phyloP scores from a whole-genome alignment of 2,329 filamentous ascomycete genomes.

The Fonsecaea pugnacius region DNA sequence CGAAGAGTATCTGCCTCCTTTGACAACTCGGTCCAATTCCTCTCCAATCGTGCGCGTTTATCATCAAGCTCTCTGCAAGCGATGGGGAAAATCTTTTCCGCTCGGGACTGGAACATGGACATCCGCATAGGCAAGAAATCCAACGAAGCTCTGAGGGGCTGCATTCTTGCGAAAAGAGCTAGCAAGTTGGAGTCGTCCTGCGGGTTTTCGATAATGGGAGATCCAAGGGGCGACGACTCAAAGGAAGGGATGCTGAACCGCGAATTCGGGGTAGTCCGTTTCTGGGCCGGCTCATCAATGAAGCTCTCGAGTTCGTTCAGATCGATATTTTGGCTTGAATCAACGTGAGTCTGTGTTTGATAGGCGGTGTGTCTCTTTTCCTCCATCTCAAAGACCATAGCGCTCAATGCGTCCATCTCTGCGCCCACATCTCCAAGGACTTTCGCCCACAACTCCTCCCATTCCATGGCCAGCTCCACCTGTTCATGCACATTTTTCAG shows the following conservation, averaged over 20 bases:
- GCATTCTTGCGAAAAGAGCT: conserved; percentile 91
- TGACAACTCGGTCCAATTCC: conserved; percentile 85
- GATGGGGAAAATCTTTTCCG: conserved; percentile 78
- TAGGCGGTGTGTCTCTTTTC: conserved; percentile 83
- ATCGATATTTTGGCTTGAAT: conserved; percentile 66
- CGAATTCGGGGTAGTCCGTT: conserved; percentile 55
- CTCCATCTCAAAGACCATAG: conserved; percentile 96
- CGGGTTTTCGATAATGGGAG: conserved; percentile 51
- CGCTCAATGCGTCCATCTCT: conserved; percentile 78
- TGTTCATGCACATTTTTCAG: conserved; percentile 82
- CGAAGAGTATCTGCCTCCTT: conserved; percentile 86
- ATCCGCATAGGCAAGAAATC: conserved; percentile 96
- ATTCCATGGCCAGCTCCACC: conserved; percentile 97
- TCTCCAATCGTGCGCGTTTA: conserved; percentile 74
- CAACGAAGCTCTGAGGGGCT: conserved; percentile 85
- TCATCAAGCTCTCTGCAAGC: conserved; percentile 87
- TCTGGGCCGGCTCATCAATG: conserved; percentile 75
- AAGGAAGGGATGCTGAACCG: conserved; percentile 71
- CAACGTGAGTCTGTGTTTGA: conserved; percentile 66
- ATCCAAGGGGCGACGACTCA: conserved; percentile 47
- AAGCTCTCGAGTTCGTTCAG: conserved; percentile 91
- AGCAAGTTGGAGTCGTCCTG: conserved; percentile 88
- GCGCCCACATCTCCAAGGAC: conserved; percentile 91
- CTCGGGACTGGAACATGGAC: conserved; percentile 80
- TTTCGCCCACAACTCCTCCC: conserved; percentile 95